phyloP scores from a whole-genome alignment of 495 filamentous ascomycete genomes.

The Lasiosphaeria miniovina region DNA sequence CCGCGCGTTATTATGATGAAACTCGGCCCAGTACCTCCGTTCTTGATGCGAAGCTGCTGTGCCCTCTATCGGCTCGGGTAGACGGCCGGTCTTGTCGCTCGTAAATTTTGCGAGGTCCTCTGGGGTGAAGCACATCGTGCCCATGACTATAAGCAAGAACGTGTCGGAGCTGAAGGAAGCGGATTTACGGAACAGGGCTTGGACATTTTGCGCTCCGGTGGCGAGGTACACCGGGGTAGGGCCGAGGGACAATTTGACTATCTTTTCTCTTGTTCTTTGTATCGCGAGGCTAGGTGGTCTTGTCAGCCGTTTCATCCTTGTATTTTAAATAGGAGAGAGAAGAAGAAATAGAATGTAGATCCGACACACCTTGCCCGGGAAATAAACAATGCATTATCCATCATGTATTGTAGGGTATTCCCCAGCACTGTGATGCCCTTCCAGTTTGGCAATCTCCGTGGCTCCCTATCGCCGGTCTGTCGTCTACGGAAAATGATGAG shows the following conservation, averaged over 20 bases:
- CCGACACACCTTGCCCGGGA: neutral
- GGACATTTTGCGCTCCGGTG: conserved; percentile 1
- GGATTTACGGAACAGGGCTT: conserved; percentile 9
- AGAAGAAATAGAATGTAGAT: neutral
- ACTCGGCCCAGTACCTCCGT: too few species aligned
- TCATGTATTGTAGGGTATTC: conserved; percentile 9
- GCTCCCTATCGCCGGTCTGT: neutral
- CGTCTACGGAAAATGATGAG: neutral
- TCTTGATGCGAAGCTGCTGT: too few species aligned
- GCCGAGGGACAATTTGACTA: conserved; percentile 8
- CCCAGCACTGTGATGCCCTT: conserved; percentile 8
- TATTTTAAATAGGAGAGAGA: neutral
- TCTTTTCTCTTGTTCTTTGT: conserved; percentile 1
- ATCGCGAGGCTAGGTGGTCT: neutral
- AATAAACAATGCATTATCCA: conserved; percentile 7
- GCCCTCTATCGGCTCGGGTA: too few species aligned
- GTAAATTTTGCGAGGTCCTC: too few species aligned
- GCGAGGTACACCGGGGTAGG: conserved; percentile 3
- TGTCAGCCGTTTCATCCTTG: neutral
- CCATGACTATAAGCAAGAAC: conserved; percentile 4
- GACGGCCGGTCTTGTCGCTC: too few species aligned
- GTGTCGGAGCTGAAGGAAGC: conserved; percentile 7
- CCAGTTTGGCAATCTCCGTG: conserved; percentile 8
- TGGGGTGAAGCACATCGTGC: too few species aligned
- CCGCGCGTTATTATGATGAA: too few species aligned